Evolutionary conservation across 2,329 filamentous ascomycete genomes (phyloP).

Genomic region (Trichoderma guizhouense): DNA sequence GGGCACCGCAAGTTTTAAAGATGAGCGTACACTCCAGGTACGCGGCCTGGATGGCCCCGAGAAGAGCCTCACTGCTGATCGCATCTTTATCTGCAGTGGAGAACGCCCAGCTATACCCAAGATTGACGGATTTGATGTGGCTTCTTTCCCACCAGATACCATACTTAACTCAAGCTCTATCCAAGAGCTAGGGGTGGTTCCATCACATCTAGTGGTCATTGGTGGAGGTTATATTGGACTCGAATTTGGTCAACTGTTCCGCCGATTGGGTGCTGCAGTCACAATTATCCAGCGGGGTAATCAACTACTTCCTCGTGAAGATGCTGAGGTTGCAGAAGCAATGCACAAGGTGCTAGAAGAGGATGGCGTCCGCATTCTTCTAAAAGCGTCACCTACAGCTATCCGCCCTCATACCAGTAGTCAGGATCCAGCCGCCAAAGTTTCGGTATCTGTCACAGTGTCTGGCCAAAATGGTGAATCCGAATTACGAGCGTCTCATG

Average conservation of each 20-base stretch:
- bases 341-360: conserved; percentile 42
- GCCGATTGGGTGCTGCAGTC: conserved; percentile 47
- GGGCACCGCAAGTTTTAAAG: conserved; percentile 44
- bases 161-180: conserved; percentile 47
- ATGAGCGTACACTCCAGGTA: conserved; percentile 38
- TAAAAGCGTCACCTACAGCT: conserved; percentile 32
- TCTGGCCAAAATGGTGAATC: neutral
- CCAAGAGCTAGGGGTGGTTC: conserved; percentile 42
- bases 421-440: neutral
- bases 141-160: neutral
- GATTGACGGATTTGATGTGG: conserved; percentile 34
- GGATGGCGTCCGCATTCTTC: conserved; percentile 44
- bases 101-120: conserved; percentile 40
- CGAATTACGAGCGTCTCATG: conserved; percentile 35
- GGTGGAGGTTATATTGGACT: conserved; percentile 52
- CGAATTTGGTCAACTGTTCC: conserved; percentile 52
- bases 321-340: conserved; percentile 44
- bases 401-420: conserved; percentile 2
- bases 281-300: conserved; percentile 44
- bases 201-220: conserved; percentile 47
- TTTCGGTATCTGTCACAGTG: conserved; percentile 24
- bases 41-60: conserved; percentile 30
- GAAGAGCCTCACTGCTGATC: conserved; percentile 36
- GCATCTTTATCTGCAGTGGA: conserved; percentile 47
- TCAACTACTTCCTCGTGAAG: conserved; percentile 45